Conservation (phyloP, 2,329 filamentous ascomycete species). For the Aspergillus melleus region DNA sequence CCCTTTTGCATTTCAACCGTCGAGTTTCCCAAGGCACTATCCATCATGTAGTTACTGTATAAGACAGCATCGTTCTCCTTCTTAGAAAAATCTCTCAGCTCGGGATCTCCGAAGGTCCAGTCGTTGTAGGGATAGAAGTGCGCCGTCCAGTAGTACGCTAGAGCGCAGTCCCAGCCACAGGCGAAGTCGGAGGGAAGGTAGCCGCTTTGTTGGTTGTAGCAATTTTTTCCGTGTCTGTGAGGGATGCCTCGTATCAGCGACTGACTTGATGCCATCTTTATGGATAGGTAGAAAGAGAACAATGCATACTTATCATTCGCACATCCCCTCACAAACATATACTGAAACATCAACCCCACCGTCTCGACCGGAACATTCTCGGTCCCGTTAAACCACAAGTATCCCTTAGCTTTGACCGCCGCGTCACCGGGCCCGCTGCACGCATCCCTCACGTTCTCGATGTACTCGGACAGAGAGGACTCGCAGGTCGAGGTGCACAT, state of each 20-base stretch:
- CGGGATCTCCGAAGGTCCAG: constrained; percentile 4
- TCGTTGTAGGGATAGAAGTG: constrained; percentile 13
- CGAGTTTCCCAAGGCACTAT: background rate
- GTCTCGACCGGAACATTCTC: constrained; percentile 6
- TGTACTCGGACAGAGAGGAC: constrained; percentile 8
- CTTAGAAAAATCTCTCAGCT: background rate
- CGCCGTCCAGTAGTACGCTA: constrained; percentile 10
- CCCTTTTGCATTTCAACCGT: background rate
- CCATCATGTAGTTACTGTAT: background rate
- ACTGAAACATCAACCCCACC: constrained; percentile 7
- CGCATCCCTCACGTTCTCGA: constrained; percentile 5
- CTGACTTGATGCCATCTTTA: too few species aligned
- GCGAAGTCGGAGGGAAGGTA: background rate
- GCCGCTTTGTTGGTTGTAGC: constrained; percentile 2
- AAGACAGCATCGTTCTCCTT: background rate
- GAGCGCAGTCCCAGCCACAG: constrained; percentile 10
- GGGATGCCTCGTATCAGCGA: too few species aligned
- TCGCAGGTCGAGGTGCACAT: constrained; percentile 11
- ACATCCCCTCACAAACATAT: constrained; percentile 10
- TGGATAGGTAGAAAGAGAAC: background rate
- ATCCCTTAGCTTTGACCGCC: background rate
- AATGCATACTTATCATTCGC: constrained; percentile 12
- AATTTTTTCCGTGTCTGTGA: constrained; percentile 6
- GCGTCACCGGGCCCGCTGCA: constrained; percentile 8
- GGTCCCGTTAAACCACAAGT: background rate